phyloP scores from a whole-genome alignment of 2,329 filamentous ascomycete genomes.

The Emydomyces testavorans region DNA sequence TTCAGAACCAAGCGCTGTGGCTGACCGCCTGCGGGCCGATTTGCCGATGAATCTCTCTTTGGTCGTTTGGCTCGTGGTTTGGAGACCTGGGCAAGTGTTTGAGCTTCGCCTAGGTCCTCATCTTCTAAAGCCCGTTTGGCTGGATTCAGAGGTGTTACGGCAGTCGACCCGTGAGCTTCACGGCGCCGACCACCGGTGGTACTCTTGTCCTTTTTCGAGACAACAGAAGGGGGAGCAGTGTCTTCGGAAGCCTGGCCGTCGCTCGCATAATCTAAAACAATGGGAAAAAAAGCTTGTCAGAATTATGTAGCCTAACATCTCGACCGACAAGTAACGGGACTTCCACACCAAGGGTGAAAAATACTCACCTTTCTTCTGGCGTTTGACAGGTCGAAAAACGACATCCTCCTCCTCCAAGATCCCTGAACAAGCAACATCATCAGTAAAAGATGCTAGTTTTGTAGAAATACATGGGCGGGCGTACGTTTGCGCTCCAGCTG shows the following conservation, averaged over 20 bases:
- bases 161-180: slow-evolving; percentile 23
- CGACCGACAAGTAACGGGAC: too few relatives aligned
- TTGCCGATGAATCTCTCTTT: slow-evolving; percentile 30
- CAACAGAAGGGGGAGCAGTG: slow-evolving; percentile 1
- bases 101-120: slow-evolving; percentile 26
- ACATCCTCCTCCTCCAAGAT: slow-evolving; percentile 40
- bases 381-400: slow-evolving; percentile 34
- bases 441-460: slow-evolving; percentile 8
- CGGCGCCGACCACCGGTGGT: neutral
- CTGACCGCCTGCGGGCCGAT: slow-evolving; percentile 26
- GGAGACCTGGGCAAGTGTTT: slow-evolving; percentile 28
- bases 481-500: slow-evolving; percentile 38
- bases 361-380: slow-evolving; percentile 33
- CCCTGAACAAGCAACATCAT: slow-evolving; percentile 21
- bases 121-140: slow-evolving; percentile 29
- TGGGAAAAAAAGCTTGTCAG: neutral
- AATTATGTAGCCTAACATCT: too few relatives aligned
- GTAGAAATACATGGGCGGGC: slow-evolving; percentile 9
- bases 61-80: slow-evolving; percentile 32
- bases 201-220: neutral
- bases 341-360: too few relatives aligned
- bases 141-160: slow-evolving; percentile 32
- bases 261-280: slow-evolving; percentile 19
- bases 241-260: slow-evolving; percentile 28
- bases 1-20: slow-evolving; percentile 33